These are phyloP conservation scores for Alnus glutinosa DNA, from an alignment of 306 rosid genomes.

Conservation along the genomic window DNA sequence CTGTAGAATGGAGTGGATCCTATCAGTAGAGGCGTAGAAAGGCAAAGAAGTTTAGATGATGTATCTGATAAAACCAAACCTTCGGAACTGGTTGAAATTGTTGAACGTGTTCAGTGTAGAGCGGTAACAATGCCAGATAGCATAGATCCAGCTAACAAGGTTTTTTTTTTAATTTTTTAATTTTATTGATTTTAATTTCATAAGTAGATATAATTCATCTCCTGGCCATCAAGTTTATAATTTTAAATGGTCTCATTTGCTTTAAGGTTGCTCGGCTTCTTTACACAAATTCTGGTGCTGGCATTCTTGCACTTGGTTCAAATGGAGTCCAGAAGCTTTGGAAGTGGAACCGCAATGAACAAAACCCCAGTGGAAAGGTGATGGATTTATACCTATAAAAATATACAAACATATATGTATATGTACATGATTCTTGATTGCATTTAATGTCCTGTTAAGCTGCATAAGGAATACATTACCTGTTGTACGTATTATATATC, in stretches of 20 bases:
- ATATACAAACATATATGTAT: background rate
- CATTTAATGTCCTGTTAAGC: background rate
- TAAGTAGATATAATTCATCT: background rate
- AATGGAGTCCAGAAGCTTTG: conserved; percentile 84
- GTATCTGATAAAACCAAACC: conserved; percentile 58
- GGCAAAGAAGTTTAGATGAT: conserved; percentile 60
- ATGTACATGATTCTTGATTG: background rate
- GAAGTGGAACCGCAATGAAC: conserved; percentile 83
- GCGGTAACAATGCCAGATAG: conserved; percentile 76
- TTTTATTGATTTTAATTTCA: background rate
- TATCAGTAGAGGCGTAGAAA: conserved; percentile 52
- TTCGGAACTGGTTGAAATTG: conserved; percentile 83
- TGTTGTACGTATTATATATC: background rate
- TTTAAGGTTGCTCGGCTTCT: conserved; percentile 72
- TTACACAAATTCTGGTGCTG: conserved; percentile 72
- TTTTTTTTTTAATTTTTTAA: conserved; percentile 8
- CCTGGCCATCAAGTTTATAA: background rate
- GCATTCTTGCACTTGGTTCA: conserved; percentile 84
- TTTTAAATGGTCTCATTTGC: background rate
- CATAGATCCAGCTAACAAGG: conserved; percentile 74
- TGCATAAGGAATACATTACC: background rate
- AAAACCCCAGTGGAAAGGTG: conserved; percentile 76
- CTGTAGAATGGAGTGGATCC: conserved; percentile 68
- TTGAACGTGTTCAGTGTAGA: conserved; percentile 68
- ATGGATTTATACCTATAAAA: background rate